Percentiles rank a stretch among this genome's conserved stretches.
These are phyloP conservation scores for Tulasnella sp. DNA, from an alignment of 768 basidiomycete species.

Conservation along the genomic window DNA sequence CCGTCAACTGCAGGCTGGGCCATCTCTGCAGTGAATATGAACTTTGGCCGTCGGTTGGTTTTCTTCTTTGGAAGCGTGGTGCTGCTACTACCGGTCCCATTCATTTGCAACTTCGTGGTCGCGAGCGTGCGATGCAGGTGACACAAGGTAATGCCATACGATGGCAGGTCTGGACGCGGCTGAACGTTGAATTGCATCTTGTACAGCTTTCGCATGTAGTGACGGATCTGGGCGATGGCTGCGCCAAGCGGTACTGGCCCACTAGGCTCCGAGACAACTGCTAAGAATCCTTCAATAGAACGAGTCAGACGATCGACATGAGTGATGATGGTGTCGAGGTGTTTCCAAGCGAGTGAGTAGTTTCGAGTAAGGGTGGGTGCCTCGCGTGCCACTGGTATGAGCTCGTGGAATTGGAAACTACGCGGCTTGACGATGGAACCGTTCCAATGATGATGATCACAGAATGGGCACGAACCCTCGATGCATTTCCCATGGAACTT, in stretches of 20 bases:
- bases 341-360: conserved; percentile 71
- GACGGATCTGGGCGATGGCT: conserved; percentile 60
- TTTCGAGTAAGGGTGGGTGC: conserved; percentile 73
- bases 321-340: conserved; percentile 69
- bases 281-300: conserved; percentile 69
- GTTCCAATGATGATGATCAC: conserved; percentile 87
- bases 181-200: conserved; percentile 80
- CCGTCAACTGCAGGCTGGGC: conserved; percentile 14
- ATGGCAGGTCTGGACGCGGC: conserved; percentile 47
- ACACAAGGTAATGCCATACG: conserved; percentile 73
- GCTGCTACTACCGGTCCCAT: neutral
- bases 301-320: conserved; percentile 64
- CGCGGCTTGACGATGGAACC: conserved; percentile 73
- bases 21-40: conserved; percentile 14
- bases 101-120: neutral
- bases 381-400: conserved; percentile 54
- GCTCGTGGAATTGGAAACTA: conserved; percentile 72
- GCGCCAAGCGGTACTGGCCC: neutral
- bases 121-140: conserved; percentile 74
- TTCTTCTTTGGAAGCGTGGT: conserved; percentile 31
- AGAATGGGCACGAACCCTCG: conserved; percentile 87
- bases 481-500: conserved; percentile 68
- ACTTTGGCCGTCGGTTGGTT: conserved; percentile 15
- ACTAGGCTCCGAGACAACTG: conserved; percentile 39
- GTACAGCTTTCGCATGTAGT: conserved; percentile 85